Conservation (phyloP, 306 rosid species). For the Abrus precatorius region DNA sequence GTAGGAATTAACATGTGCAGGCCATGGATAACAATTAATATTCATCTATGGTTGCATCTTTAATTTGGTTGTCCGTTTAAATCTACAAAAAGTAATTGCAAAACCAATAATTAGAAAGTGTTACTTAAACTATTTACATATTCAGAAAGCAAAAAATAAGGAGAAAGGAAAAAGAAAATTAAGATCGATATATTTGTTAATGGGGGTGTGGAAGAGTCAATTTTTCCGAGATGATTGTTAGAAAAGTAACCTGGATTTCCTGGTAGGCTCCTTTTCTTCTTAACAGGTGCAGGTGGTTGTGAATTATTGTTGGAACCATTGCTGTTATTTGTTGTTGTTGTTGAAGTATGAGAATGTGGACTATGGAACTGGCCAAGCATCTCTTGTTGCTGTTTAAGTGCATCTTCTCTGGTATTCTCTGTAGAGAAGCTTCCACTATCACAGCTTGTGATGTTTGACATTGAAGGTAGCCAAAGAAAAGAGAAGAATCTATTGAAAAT, state of each 20-base stretch:
- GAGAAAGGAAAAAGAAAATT: neutral
- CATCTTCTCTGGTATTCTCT: conserved; percentile 62
- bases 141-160: neutral
- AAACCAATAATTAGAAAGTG: conserved; percentile 33
- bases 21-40: conserved; percentile 23
- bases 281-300: conserved; percentile 59
- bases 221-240: conserved; percentile 5
- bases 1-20: conserved; percentile 33
- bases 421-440: conserved; percentile 82
- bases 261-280: conserved; percentile 87
- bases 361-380: conserved; percentile 61
- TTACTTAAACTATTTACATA: conserved; percentile 24
- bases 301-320: conserved; percentile 64
- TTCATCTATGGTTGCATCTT: conserved; percentile 29
- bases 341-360: conserved; percentile 68
- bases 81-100: conserved; percentile 9
- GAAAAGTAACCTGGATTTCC: conserved; percentile 83
- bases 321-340: conserved; percentile 56
- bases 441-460: conserved; percentile 86
- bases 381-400: conserved; percentile 55
- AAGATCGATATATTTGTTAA: neutral
- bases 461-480: conserved; percentile 53
- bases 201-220: neutral
- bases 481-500: conserved; percentile 42
- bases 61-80: conserved; percentile 39